These are phyloP conservation scores for Xylaria flabelliformis DNA, from an alignment of 495 filamentous ascomycete species.

Conservation along the genomic window DNA sequence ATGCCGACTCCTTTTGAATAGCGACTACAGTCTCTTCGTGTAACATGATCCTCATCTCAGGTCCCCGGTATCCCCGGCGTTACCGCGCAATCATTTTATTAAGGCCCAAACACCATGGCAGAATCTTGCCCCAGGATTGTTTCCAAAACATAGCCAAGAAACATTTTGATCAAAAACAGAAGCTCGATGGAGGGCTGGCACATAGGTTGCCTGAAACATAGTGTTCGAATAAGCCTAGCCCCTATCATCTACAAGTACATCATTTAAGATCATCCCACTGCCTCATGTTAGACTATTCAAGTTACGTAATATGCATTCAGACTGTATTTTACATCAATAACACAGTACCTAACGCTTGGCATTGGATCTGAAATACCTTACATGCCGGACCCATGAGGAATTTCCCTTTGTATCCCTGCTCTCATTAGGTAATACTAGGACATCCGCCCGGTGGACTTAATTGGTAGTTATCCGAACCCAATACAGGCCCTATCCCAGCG, in stretches of 20 bases:
- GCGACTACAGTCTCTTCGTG: not conserved
- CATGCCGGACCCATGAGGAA: not conserved
- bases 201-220: slow-evolving; percentile 17
- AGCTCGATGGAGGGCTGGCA: slow-evolving; percentile 8
- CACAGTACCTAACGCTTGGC: not conserved
- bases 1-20: slow-evolving; percentile 20
- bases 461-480: not conserved
- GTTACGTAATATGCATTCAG: not conserved
- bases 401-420: not conserved
- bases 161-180: slow-evolving; percentile 10
- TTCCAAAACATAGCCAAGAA: slow-evolving; percentile 2
- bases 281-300: not conserved
- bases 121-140: not conserved
- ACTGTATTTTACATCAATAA: not conserved
- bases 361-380: not conserved
- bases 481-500: not conserved
- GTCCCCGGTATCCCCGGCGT: not conserved
- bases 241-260: not conserved
- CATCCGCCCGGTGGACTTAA: not conserved
- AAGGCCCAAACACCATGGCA: not conserved
- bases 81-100: not conserved
- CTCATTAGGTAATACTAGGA: slow-evolving; percentile 1
- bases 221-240: slow-evolving; percentile 13
- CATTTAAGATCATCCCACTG: not conserved
- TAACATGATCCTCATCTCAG: not conserved